These are phyloP conservation scores for Leishmania major DNA, from an alignment of 208 protist genomes.

Conservation along the genomic window DNA sequence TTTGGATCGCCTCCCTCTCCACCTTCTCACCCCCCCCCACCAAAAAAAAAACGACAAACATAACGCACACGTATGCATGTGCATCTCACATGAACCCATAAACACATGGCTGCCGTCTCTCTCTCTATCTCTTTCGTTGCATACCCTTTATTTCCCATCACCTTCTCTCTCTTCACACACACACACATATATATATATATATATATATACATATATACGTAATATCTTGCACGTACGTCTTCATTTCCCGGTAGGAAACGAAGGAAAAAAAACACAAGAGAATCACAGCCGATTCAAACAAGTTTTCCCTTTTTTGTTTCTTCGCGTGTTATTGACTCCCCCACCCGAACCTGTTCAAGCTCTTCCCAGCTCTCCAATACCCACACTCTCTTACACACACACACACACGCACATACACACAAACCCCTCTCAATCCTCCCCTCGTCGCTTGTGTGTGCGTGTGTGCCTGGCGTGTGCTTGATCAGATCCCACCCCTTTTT, in stretches of 20 bases:
- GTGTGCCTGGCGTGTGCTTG: neutral
- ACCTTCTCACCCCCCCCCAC: too few species aligned
- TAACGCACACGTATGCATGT: neutral
- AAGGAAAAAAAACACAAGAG: neutral
- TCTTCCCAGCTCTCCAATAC: neutral
- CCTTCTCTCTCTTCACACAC: neutral
- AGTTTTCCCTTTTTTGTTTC: neutral
- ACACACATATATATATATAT: neutral
- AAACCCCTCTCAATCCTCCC: neutral
- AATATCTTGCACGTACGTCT: neutral
- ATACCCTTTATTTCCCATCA: neutral
- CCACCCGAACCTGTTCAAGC: neutral
- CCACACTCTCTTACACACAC: too few species aligned
- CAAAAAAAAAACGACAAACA: neutral
- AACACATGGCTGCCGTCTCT: neutral
- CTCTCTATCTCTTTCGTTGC: neutral
- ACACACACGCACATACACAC: neutral
- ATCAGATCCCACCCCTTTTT: neutral
- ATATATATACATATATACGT: neutral
- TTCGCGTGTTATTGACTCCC: neutral
- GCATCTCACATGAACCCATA: neutral
- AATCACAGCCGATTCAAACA: neutral
- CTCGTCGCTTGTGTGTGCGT: neutral
- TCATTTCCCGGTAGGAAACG: neutral
- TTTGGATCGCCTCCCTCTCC: neutral